Conservation (phyloP, 371 early-diverging fungal genomes). For the Saksenaea vasiformis region DNA sequence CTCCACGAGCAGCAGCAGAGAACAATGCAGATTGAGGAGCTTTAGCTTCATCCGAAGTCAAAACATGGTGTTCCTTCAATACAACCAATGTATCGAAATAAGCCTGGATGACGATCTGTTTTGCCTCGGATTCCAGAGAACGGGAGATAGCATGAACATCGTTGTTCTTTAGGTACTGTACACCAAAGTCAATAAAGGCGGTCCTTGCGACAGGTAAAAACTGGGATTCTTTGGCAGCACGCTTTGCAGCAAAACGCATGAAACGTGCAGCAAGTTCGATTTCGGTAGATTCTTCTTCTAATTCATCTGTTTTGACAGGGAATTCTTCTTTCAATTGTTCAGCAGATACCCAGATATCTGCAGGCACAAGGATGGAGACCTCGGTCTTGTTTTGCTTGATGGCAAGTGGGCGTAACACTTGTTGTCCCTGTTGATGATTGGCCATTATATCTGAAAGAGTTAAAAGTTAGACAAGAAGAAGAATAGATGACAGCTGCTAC, state of each 20-base stretch:
- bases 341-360: constrained; percentile 87
- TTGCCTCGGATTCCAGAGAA: constrained; percentile 56
- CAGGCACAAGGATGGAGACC: constrained; percentile 81
- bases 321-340: constrained; percentile 87
- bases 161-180: constrained; percentile 77
- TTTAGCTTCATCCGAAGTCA: constrained; percentile 46
- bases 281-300: constrained; percentile 60
- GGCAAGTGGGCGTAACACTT: constrained; percentile 76
- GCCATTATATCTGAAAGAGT: background rate
- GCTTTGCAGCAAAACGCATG: constrained; percentile 68
- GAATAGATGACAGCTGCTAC: background rate
- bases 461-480: background rate
- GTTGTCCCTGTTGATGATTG: constrained; percentile 28
- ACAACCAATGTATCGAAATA: constrained; percentile 81
- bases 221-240: constrained; percentile 62
- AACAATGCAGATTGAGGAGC: constrained; percentile 63
- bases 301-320: constrained; percentile 45
- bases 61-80: constrained; percentile 54
- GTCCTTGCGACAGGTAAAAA: constrained; percentile 76
- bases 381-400: constrained; percentile 82
- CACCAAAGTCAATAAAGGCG: constrained; percentile 77
- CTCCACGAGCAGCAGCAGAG: constrained; percentile 65
- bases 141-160: constrained; percentile 85
- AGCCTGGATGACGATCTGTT: constrained; percentile 72
- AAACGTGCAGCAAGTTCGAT: constrained; percentile 79